phyloP scores from a whole-genome alignment of 140 eudicot species.

The Anethum foeniculum region DNA sequence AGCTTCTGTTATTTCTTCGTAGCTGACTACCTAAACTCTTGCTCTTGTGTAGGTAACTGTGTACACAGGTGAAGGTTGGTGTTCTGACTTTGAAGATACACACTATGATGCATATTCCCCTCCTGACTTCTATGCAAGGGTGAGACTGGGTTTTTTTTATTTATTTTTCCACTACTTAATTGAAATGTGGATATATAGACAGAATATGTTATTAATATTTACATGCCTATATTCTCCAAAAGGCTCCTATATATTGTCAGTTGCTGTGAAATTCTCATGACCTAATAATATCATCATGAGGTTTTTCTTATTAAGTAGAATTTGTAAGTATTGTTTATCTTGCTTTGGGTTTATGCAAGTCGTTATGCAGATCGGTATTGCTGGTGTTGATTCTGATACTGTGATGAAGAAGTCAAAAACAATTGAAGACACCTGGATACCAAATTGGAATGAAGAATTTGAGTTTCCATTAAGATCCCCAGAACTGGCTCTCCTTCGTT shows the following conservation, averaged over 20 bases:
- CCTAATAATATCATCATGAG: neutral
- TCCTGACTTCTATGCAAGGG: slow-evolving; percentile 66
- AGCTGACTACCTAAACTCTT: neutral
- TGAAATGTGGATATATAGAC: neutral
- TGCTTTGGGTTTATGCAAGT: neutral
- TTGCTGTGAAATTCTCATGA: neutral
- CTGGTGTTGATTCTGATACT: slow-evolving; percentile 46
- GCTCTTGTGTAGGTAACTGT: slow-evolving; percentile 38
- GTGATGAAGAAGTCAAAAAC: slow-evolving; percentile 25
- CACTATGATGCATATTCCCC: slow-evolving; percentile 61
- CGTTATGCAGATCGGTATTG: slow-evolving; percentile 40
- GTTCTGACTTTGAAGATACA: slow-evolving; percentile 51
- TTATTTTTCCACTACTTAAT: neutral
- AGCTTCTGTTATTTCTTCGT: neutral
- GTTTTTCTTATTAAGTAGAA: neutral
- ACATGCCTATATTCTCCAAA: neutral
- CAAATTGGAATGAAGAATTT: slow-evolving; percentile 57
- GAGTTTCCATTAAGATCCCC: slow-evolving; percentile 56
- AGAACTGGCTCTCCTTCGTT: slow-evolving; percentile 55
- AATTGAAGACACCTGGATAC: slow-evolving; percentile 54
- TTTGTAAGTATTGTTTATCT: neutral
- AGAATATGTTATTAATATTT: neutral
- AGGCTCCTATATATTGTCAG: neutral
- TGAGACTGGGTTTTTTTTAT: slow-evolving; percentile 13
- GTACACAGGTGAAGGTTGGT: slow-evolving; percentile 75